Evolutionary conservation across 2,329 filamentous ascomycete species (phyloP), one percentile per base, ranked within the genome.

Genomic region (Penicillium brasilianum): DNA sequence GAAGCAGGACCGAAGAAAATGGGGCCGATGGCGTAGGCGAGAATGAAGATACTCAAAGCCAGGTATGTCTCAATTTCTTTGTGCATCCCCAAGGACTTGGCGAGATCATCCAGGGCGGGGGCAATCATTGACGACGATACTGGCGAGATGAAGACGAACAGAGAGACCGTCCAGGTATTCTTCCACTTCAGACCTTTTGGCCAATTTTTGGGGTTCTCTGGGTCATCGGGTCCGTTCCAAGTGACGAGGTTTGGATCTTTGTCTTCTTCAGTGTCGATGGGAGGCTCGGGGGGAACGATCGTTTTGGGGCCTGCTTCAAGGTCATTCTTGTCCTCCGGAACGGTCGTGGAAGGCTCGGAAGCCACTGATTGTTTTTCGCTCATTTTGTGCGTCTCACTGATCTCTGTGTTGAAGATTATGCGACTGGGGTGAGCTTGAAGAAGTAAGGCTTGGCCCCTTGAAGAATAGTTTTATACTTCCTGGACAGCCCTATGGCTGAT

Each of bases 101-200:
- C 78, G 51, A 89, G 85, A 3, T 78, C 71, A 9, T 72, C 71
- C 39, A 89, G 66, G 0, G 80, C 82, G 0, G 84, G 84, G 0
- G 83, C 80, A 3, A 85, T 71, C 82, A 89, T 88, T 39, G 84
- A 85, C 6, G 85, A 87, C 1, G 87, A 85, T 30, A 89, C 85
- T 0, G 88, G 87, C 3, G 86, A 86, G 62, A 88, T 84, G 65
- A 88, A 82, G 3, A 85, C 87, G 70, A 87, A 87, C 52, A 79
- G 76, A 0, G 85, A 82, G 28, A 88, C 77, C 57, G 85, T 78
- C 41, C 49, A 51, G 16, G 59, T 59, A n/a, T 50, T 43, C 22
- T 34, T 55, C 61, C 58, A 63, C 20, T 60, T 64, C 7, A 20
- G 28, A 5, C 36, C 34, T 13, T 25, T 62, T 2, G 49, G 14